Base-by-base conservation (phyloP, 164 flowering plant species). In the Houttuynia cordata region DNA sequence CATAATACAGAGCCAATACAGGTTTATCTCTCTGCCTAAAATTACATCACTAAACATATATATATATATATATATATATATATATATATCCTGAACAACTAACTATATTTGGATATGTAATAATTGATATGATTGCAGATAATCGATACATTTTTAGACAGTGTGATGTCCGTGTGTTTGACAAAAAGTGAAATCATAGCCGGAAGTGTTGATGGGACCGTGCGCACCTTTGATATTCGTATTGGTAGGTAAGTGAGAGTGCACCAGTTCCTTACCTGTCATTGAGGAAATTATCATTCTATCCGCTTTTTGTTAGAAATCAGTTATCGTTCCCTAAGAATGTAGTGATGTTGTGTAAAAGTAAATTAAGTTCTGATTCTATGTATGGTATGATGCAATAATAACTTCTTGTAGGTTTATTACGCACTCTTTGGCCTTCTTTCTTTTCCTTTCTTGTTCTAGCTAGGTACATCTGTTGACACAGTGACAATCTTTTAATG, bases 121-220 rank as follows among this genome's bases (percentile, higher is more conserved):
- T 37, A 37, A 30, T 73, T 63, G 1, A 1, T 55, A 53, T 50
- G 14, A 64, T 0, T 65, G 69, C 86, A 89, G 99, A 81, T 90
- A 22, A 93, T 93, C 51, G 84, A 93, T 65, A 76, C 85, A 20
- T 93, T 93, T 72, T 24, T 53, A 50, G 99, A 93, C 67, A 90
- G 96, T 73, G 97, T 90, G 12, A 90, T 90, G 96, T 90, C 92
- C 47, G 73, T 90, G 63, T 80, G 94, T 65, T 69, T 87, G 62
- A 86, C 98, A 17, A 90, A 87, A 74, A n/a, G n/a, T 67, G 97
- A 90, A 75, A 83, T 93, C 22, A 73, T 93, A 81, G 99, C 89
- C 74, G 97, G 96, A 71, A 84, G 99, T 68, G 99, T 93, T 64
- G 96, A 93, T 82, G 98, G 98, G 64, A 83, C 96, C 45, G 92